Base-by-base conservation (phyloP, 1,139 yeast species). In the Taphrina sp. region DNA sequence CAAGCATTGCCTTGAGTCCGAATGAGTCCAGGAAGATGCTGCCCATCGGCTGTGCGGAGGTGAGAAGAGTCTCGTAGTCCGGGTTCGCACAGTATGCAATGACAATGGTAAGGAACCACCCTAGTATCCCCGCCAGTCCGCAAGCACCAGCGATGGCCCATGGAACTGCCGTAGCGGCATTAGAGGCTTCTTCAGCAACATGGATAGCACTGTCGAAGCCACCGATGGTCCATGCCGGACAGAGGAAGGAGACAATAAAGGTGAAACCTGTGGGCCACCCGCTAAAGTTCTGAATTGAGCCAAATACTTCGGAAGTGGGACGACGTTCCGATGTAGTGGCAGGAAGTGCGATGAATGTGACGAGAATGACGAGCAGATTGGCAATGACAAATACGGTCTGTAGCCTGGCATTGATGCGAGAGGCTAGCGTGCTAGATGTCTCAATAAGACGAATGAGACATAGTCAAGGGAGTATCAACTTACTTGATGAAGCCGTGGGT, bases 201-300 rank as follows among this genome's bases (percentile, higher is more conserved):
- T 83, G 89, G 51, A 83, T 80, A 62, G 84, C 81, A 4, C 84
- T 77, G 66, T 83, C 90, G 64, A 82, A 83, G 0, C 85, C 81
- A 56, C 67, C 64, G 56, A 67, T 66, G 8, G 68, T 65, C 70
- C 70, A 67, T 36, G 59, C 77, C 0, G 85, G 82, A 1, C 85
- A 81, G 76, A 81, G 76, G 76, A 83, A 77, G 16, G 81, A 73
- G 46, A 79, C 67, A 62, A 78, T 68, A 65, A 79, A 80, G 47
- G 80, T 76, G 85, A 86, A 83, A 17, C 87, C 89, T 19, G 71
- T 67, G 12, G 79, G 73, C 84, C 88, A 85, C 41, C 72, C 76
- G 22, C 82, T 72, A 39, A 69, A 70, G 65, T 83, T 58, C 49
- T 65, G 68, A 14, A 69, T 64, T 43, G 67, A 58, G 8, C 68